Conservation (phyloP, 306 rosid species). For the Phaseolus lunatus region DNA sequence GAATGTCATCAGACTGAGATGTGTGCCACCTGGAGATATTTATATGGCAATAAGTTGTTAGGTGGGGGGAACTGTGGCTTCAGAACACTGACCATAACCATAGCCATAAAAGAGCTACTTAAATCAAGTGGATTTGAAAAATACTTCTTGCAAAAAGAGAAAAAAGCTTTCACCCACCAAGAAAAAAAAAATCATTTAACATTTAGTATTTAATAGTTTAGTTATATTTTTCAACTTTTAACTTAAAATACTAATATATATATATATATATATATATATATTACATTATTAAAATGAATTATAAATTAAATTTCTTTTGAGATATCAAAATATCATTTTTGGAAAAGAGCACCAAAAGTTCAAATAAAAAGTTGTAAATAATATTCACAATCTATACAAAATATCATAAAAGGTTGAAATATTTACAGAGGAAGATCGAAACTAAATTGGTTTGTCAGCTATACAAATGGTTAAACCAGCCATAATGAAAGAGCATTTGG, state of each 20-base stretch:
- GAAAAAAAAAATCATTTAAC: too few relatives aligned
- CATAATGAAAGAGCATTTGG: constrained; percentile 51
- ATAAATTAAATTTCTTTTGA: too few relatives aligned
- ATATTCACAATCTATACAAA: constrained; percentile 56
- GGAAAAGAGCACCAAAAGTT: not conserved
- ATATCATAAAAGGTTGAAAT: constrained; percentile 21
- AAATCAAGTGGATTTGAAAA: not conserved
- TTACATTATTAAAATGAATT: too few relatives aligned
- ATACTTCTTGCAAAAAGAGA: not conserved
- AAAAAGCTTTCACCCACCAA: too few relatives aligned
- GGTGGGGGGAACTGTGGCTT: not conserved
- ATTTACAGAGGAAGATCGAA: constrained; percentile 57
- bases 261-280: too few relatives aligned
- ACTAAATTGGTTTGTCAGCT: constrained; percentile 67
- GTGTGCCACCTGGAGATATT: not conserved
- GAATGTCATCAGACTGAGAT: not conserved
- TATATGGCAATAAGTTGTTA: not conserved
- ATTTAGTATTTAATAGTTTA: too few relatives aligned
- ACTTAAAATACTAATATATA: too few relatives aligned
- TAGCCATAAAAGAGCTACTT: not conserved
- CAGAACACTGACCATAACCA: not conserved
- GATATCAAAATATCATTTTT: too few relatives aligned
- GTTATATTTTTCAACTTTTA: too few relatives aligned
- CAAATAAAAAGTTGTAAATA: constrained; percentile 43
- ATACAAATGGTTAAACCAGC: constrained; percentile 59